Conservation (phyloP, 1,284 basidiomycete genomes). For the Pascua guehoae region DNA sequence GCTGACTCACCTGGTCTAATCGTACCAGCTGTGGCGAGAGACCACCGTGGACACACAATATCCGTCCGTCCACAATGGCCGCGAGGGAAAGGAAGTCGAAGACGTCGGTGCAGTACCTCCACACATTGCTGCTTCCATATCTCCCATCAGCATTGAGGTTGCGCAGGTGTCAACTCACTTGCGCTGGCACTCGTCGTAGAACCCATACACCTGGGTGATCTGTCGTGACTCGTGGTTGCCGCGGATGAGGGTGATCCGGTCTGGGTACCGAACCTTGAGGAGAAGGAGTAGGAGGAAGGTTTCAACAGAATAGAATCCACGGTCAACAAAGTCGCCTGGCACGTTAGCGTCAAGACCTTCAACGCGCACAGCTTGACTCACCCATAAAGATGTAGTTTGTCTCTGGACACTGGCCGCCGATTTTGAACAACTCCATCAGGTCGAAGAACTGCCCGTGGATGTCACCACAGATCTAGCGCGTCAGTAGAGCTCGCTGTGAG, state of each 20-base stretch:
- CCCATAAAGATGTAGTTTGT: constrained; percentile 99
- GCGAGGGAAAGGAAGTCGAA: constrained; percentile 95
- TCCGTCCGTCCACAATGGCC: constrained; percentile 91
- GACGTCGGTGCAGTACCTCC: constrained; percentile 97
- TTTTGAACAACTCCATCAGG: constrained; percentile 92
- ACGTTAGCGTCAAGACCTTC: neutral
- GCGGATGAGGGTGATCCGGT: constrained; percentile 93
- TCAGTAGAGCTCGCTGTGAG: constrained; percentile 1
- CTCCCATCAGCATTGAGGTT: constrained; percentile 6
- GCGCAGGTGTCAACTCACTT: constrained; percentile 53
- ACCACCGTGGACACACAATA: constrained; percentile 90
- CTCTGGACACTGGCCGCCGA: constrained; percentile 90
- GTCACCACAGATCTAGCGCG: constrained; percentile 85
- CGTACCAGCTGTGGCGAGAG: constrained; percentile 78
- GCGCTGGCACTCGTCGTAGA: constrained; percentile 96
- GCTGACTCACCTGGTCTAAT: constrained; percentile 72
- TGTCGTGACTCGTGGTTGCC: constrained; percentile 99
- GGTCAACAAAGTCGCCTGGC: constrained; percentile 86
- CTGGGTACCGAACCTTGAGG: constrained; percentile 95
- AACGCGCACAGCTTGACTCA: constrained; percentile 47
- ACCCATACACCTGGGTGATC: constrained; percentile 98
- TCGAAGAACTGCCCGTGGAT: constrained; percentile 99
- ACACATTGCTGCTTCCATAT: constrained; percentile 91
- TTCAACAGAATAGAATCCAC: constrained; percentile 96
- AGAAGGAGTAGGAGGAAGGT: constrained; percentile 92